These are phyloP conservation scores for Nicotiana otophora DNA, from an alignment of 257 asterid species.

Conservation along the genomic window DNA sequence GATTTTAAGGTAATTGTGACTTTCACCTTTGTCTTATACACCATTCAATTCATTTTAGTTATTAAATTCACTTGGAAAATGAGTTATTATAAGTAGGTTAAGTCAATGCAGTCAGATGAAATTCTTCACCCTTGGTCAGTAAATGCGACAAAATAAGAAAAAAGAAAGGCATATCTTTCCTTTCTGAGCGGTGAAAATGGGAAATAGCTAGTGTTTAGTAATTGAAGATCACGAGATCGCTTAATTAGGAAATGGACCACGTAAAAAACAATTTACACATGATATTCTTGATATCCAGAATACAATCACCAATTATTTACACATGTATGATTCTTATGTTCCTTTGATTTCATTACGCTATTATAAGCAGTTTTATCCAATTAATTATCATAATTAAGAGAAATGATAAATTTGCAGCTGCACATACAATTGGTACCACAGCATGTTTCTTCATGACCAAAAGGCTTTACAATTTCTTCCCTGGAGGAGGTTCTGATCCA, in stretches of 20 bases:
- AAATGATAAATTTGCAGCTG: conserved; percentile 33
- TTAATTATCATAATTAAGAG: not conserved
- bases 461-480: conserved; percentile 57
- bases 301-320: no score
- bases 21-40: not conserved
- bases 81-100: not conserved
- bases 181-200: not conserved
- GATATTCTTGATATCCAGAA: no score
- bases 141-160: no score
- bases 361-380: not conserved
- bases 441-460: conserved; percentile 91
- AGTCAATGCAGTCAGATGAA: no score
- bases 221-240: not conserved
- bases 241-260: not conserved
- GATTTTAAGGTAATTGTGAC: not conserved
- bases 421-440: conserved; percentile 79
- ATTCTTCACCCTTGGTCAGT: no score
- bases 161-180: not conserved
- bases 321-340: not conserved
- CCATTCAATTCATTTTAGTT: not conserved
- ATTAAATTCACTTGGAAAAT: not conserved
- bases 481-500: conserved; percentile 58
- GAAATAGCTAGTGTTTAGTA: not conserved
- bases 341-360: not conserved
- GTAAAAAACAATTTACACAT: not conserved